Evolutionary conservation across 2,329 filamentous ascomycete genomes (phyloP).

Genomic region (Cryphonectria radicalis): DNA sequence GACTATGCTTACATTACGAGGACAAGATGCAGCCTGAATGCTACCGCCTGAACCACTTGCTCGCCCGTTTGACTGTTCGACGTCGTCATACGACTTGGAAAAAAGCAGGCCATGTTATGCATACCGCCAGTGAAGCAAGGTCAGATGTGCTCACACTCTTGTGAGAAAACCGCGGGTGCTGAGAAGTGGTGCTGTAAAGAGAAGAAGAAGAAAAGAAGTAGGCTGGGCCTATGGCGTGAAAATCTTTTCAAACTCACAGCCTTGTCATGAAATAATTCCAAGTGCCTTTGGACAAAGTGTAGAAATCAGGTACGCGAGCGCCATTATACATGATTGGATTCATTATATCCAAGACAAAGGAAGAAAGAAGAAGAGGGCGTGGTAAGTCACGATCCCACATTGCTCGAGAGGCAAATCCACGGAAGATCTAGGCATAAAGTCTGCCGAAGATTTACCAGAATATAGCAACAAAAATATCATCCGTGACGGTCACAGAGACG

Average conservation of each 20-base stretch:
- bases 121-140: constrained; percentile 29
- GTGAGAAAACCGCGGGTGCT: background rate
- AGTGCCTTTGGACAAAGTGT: background rate
- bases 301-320: background rate
- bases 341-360: too few species aligned
- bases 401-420: background rate
- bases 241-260: background rate
- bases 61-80: constrained; percentile 32
- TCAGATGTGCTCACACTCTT: constrained; percentile 11
- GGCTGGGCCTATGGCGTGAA: background rate
- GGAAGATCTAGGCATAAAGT: background rate
- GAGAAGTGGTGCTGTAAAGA: too few species aligned
- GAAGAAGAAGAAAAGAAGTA: background rate
- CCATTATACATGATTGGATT: too few species aligned
- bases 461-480: background rate
- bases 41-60: constrained; percentile 37
- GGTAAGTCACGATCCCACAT: background rate
- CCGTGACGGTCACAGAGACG: background rate
- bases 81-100: constrained; percentile 42
- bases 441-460: background rate
- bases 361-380: background rate
- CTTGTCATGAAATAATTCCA: background rate
- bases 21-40: constrained; percentile 46
- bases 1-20: constrained; percentile 47
- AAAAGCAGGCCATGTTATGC: constrained; percentile 40